Conservation (phyloP, 345 rosid genomes). For the Cardiospermum halicacabum region DNA sequence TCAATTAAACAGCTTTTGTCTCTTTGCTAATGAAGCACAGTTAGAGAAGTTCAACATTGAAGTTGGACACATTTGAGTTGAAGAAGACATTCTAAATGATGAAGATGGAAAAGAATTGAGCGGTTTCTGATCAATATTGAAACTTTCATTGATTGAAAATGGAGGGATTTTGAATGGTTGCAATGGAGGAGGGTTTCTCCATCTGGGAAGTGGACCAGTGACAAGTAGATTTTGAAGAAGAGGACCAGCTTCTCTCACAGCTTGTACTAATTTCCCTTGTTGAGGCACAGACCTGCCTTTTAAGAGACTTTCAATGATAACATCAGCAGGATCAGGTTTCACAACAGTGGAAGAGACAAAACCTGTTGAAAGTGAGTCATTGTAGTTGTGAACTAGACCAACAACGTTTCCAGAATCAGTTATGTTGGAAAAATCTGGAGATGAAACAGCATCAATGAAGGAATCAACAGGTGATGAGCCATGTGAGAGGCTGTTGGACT, state of each 20-base stretch:
- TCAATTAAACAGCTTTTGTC: conserved; percentile 64
- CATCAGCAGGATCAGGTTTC: conserved; percentile 38
- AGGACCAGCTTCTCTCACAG: conserved; percentile 74
- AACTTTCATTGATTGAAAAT: conserved; percentile 34
- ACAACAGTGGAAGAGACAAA: conserved; percentile 15
- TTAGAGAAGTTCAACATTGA: conserved; percentile 44
- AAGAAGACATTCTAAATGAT: conserved; percentile 14
- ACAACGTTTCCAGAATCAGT: conserved; percentile 32
- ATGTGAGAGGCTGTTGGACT: conserved; percentile 60
- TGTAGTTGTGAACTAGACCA: conserved; percentile 22
- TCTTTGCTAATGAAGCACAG: conserved; percentile 30
- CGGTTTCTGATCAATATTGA: conserved; percentile 19
- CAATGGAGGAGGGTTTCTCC: conserved; percentile 94
- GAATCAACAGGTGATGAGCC: conserved; percentile 74
- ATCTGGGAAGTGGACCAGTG: conserved; percentile 88
- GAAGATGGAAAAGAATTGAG: not conserved
- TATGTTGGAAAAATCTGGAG: conserved; percentile 64
- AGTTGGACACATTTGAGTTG: conserved; percentile 47
- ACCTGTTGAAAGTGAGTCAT: conserved; percentile 10
- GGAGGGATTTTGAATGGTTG: conserved; percentile 55
- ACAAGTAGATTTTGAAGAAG: conserved; percentile 71
- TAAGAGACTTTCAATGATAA: conserved; percentile 41
- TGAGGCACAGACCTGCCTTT: conserved; percentile 58
- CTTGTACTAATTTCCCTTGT: conserved; percentile 65
- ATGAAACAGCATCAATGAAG: conserved; percentile 61